A percentile compares a stretch with the other conserved stretches of the same genome.
These are phyloP conservation scores for Mortierella sp. DNA, from an alignment of 371 early-diverging fungal genomes.

Conservation along the genomic window DNA sequence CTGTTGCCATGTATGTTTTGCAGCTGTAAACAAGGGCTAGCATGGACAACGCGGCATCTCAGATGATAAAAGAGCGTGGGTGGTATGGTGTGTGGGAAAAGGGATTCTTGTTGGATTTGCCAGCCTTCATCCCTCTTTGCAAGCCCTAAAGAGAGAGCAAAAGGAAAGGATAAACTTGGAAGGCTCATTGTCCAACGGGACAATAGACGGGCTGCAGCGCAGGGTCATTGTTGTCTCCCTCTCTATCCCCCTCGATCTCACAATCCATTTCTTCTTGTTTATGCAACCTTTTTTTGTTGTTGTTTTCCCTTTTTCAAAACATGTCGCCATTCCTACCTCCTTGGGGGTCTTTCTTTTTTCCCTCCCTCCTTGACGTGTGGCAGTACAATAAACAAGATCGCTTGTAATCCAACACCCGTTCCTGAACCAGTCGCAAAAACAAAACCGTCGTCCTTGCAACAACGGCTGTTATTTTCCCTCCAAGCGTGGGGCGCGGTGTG, in stretches of 20 bases:
- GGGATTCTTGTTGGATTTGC: background rate
- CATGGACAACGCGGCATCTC: background rate
- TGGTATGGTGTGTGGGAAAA: constrained; percentile 3
- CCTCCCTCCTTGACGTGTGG: background rate
- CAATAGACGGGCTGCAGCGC: background rate
- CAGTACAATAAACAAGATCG: background rate
- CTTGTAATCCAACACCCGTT: too few species aligned
- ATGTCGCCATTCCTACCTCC: background rate
- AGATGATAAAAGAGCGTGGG: background rate
- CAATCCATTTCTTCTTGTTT: background rate
- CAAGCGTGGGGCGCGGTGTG: background rate
- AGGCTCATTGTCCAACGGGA: background rate
- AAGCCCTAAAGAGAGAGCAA: background rate
- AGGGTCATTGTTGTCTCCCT: background rate
- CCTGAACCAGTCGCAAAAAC: too few species aligned
- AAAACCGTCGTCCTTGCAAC: too few species aligned
- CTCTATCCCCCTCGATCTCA: background rate
- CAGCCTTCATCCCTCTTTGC: background rate
- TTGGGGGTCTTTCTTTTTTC: background rate
- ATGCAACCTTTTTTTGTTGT: background rate
- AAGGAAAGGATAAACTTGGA: background rate
- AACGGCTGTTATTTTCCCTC: background rate
- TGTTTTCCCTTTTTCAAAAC: background rate
- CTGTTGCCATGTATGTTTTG: background rate
- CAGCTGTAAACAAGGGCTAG: background rate